Conservation (phyloP, 2,329 filamentous ascomycete species). For the Graphium sp. region DNA sequence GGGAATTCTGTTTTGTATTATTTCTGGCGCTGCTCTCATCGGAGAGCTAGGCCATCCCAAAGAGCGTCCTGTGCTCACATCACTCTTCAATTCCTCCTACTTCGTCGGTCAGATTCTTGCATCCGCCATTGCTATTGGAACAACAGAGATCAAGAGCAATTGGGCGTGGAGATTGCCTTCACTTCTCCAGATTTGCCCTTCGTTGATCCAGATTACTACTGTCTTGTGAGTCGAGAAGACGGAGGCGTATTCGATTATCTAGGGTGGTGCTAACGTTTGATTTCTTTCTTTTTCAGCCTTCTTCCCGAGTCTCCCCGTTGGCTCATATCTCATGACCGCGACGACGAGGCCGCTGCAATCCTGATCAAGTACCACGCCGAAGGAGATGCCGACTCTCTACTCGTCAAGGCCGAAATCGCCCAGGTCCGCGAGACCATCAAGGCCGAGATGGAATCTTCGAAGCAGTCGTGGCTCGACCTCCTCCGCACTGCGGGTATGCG, state of each 20-base stretch:
- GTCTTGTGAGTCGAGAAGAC: constrained; percentile 2
- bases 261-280: neutral
- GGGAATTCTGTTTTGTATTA: constrained; percentile 41
- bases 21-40: constrained; percentile 39
- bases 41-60: constrained; percentile 44
- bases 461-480: constrained; percentile 34
- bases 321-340: constrained; percentile 13
- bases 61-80: constrained; percentile 40
- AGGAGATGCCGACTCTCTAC: constrained; percentile 27
- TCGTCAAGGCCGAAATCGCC: constrained; percentile 41
- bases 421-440: constrained; percentile 42
- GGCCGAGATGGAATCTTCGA: constrained; percentile 33
- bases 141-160: constrained; percentile 16
- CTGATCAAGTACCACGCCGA: constrained; percentile 30
- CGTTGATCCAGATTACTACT: constrained; percentile 17
- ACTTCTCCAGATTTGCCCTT: constrained; percentile 23
- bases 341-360: constrained; percentile 14
- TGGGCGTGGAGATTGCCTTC: constrained; percentile 21
- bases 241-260: neutral
- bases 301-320: constrained; percentile 16
- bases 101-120: constrained; percentile 32
- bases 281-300: constrained; percentile 5
- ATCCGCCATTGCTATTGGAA: constrained; percentile 26
- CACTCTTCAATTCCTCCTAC: constrained; percentile 39
- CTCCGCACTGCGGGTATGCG: constrained; percentile 30